Evolutionary conservation across 306 rosid genomes (phyloP), one percentile per base, ranked within the genome.

Genomic region (Heteromeles arbutifolia): DNA sequence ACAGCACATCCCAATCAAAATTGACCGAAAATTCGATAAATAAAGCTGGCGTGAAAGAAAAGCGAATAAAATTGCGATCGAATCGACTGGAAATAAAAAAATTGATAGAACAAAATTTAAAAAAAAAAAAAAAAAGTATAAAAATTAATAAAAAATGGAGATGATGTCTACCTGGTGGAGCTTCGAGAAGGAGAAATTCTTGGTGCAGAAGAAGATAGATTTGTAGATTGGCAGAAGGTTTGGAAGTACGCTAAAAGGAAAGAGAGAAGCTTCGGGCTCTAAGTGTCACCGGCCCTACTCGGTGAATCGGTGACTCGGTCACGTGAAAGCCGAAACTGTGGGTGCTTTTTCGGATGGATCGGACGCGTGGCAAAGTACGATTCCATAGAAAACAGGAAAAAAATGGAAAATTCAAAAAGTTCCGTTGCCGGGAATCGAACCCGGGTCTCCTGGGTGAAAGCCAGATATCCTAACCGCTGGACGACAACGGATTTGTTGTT

Each of bases 391-490:
- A 45, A 45, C 41, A 48, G 62, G 6, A 0, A 0, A 0, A 56
- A 67, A n/a, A 22, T 59, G 15, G 0, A 14, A 62, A 6, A 6
- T 3, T 0, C 3, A 62, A 70, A 65, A 76, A 13, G 0, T 90
- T 91, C 94, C 88, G 72, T 82, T 90, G 96, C 97, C 95, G 96
- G 94, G 93, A 91, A 90, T 94, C 92, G 97, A 91, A 93, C 96
- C 96, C 98, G 89, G 96, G 96, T 91, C 98, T 86, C 90, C 96
- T 88, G 91, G 95, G 96, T 91, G 97, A 94, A 94, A 94, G 97
- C 96, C 96, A 91, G 92, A 93, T 79, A 93, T 93, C 96, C 94
- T 93, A 93, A 91, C 96, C 96, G 93, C 98, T 94, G 96, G 98
- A 94, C 94, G 96, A 94, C 95, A 94, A 87, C 75, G 91, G 91